Conservation (phyloP, 192 early-diverging fungal genomes). For the Coemansia sp. region DNA sequence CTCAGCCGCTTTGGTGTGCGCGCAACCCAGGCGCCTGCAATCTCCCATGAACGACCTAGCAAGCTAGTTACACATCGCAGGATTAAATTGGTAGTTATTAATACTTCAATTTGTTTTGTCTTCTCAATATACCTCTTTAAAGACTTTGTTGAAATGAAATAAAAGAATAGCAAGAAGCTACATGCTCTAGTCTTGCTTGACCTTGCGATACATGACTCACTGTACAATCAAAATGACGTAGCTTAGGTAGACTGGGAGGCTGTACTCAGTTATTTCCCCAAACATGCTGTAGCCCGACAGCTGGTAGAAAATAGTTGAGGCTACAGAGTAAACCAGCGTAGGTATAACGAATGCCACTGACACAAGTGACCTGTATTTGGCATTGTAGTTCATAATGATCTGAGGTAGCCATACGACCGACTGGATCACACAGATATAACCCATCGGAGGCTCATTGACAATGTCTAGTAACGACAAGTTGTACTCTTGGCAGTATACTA, state of each 20-base stretch:
- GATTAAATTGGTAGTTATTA: too few relatives aligned
- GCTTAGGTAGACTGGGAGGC: neutral
- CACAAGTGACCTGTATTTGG: neutral
- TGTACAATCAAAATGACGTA: neutral
- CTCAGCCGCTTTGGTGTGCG: too few relatives aligned
- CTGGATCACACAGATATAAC: neutral
- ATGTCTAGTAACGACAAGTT: neutral
- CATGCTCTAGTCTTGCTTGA: too few relatives aligned
- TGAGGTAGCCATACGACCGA: constrained; percentile 8
- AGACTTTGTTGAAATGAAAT: too few relatives aligned
- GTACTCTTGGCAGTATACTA: neutral
- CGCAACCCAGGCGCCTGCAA: too few relatives aligned
- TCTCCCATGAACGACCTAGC: too few relatives aligned
- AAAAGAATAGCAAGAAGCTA: too few relatives aligned
- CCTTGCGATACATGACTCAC: neutral
- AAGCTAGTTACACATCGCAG: too few relatives aligned
- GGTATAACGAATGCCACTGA: neutral
- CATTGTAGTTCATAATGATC: neutral
- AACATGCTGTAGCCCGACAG: neutral
- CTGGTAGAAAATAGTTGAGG: neutral
- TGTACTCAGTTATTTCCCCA: neutral
- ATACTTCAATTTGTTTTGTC: too few relatives aligned
- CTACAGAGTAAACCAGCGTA: neutral
- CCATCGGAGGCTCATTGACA: neutral
- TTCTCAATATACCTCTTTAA: too few relatives aligned